Base-by-base conservation (phyloP, 176 grass and related monocot species). In the Musa troglodytarum region DNA sequence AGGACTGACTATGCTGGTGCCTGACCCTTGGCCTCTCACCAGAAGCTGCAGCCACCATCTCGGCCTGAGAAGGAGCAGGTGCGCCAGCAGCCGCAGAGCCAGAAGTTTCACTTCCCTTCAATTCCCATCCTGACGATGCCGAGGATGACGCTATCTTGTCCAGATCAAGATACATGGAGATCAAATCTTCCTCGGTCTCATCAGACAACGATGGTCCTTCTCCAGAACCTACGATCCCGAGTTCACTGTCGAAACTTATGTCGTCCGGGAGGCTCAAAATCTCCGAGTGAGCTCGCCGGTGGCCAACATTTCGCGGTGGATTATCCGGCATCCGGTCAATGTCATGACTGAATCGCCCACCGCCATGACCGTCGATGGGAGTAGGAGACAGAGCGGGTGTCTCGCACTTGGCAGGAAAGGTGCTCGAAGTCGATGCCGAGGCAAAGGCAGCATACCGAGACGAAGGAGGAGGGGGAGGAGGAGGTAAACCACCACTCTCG, bases 211-310 rank as follows among this genome's bases (percentile, higher is more conserved):
- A 53, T 1, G 75, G 75, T 1, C 63, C 79, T 22, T 71, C 58
- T 77, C 25, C 87, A 13, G 15, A 76, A 61, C 89, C 89, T 74
- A 92, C 89, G 28, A 69, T 71, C 16, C 85, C 85, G 19, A 92
- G 49, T 74, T 88, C 76, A 59, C 78, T 84, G 51, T 86, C 86
- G 78, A 92, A 92, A 83, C n/a, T 78, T 17, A 86, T 75, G 71
- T 89, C 89, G 43, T 91, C 85, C 2, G 89, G 89, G 71, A 91
- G 89, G 26, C 87, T 83, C 53, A 91, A 81, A 78, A 91, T 91
- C 80, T 91, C 89, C 43, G 89, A 91, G 74, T 91, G 89, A 78
- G 89, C 89, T 43, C 89, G 85, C 6, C 89, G 83, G 81, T 92
- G 89, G 15, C 86, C 77, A 11, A 59, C 57, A 28, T 81, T 83